A percentile compares a stretch with the other conserved stretches of the same genome.
phyloP scores from a whole-genome alignment of 2,329 filamentous ascomycete genomes.

The Penicillium occitanis region DNA sequence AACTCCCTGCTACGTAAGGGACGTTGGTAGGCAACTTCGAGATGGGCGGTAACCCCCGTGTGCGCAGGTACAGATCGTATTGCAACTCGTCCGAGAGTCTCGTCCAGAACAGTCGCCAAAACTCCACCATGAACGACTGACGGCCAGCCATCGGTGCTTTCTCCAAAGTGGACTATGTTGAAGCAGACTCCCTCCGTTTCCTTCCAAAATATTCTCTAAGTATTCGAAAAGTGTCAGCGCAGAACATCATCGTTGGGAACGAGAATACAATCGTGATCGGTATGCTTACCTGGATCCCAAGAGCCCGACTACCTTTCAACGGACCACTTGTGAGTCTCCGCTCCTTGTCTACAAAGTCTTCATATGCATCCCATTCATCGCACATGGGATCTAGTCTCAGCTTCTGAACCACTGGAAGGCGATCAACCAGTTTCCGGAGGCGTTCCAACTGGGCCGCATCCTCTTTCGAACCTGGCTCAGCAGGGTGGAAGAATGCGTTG shows the following conservation, averaged over 20 bases:
- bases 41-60: slow-evolving; percentile 57
- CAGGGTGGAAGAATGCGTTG: slow-evolving; percentile 27
- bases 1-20: slow-evolving; percentile 61
- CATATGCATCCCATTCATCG: slow-evolving; percentile 41
- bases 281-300: slow-evolving; percentile 43
- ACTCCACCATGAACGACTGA: slow-evolving; percentile 69
- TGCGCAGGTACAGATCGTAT: slow-evolving; percentile 49
- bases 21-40: slow-evolving; percentile 62
- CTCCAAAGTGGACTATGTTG: slow-evolving; percentile 67
- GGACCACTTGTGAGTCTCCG: slow-evolving; percentile 41
- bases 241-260: background rate
- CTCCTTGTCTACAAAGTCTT: slow-evolving; percentile 36
- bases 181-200: slow-evolving; percentile 57
- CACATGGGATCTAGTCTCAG: slow-evolving; percentile 42
- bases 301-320: slow-evolving; percentile 41
- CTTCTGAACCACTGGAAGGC: slow-evolving; percentile 38
- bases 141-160: slow-evolving; percentile 67
- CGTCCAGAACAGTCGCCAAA: slow-evolving; percentile 67
- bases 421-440: slow-evolving; percentile 36
- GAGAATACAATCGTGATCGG: background rate
- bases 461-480: slow-evolving; percentile 36
- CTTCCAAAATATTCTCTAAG: slow-evolving; percentile 66
- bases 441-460: slow-evolving; percentile 33
- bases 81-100: slow-evolving; percentile 65
- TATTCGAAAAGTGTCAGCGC: background rate